A percentile compares a stretch with the other conserved stretches of the same genome.
Evolutionary conservation across 139 green algal species (phyloP).

Genomic region (Chlamydomonas incerta): DNA sequence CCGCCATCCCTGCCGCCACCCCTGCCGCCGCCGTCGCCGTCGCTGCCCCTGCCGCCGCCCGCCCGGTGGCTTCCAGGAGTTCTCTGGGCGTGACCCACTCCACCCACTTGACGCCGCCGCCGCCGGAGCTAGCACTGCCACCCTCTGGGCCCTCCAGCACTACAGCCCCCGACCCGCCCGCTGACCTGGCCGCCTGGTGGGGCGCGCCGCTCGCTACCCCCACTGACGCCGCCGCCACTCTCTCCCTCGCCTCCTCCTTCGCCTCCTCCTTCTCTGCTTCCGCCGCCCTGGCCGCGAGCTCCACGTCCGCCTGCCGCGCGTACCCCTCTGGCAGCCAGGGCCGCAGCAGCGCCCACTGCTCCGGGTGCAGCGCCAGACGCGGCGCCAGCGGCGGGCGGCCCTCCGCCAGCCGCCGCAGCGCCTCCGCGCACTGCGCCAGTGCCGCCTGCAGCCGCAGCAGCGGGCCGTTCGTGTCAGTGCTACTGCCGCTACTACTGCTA

Average conservation of each 20-base stretch:
- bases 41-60: neutral
- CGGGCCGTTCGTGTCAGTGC: no score
- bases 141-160: no score
- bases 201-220: no score
- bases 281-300: neutral
- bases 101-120: neutral
- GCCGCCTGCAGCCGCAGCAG: neutral
- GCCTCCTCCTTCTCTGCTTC: no score
- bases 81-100: neutral
- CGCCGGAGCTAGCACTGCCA: no score
- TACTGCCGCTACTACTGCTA: neutral
- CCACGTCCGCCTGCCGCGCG: neutral
- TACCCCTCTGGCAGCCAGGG: neutral
- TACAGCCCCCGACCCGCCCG: no score
- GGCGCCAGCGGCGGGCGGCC: neutral
- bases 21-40: neutral
- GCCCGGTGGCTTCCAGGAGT: neutral
- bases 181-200: no score
- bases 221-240: no score
- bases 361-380: constrained; percentile 24
- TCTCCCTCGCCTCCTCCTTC: no score
- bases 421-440: neutral
- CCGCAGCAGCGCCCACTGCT: constrained; percentile 16
- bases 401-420: neutral
- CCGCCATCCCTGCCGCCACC: neutral